Evolutionary conservation across 495 filamentous ascomycete genomes (phyloP), one percentile per base, ranked within the genome.

Genomic region (Amniculicola lignicola): DNA sequence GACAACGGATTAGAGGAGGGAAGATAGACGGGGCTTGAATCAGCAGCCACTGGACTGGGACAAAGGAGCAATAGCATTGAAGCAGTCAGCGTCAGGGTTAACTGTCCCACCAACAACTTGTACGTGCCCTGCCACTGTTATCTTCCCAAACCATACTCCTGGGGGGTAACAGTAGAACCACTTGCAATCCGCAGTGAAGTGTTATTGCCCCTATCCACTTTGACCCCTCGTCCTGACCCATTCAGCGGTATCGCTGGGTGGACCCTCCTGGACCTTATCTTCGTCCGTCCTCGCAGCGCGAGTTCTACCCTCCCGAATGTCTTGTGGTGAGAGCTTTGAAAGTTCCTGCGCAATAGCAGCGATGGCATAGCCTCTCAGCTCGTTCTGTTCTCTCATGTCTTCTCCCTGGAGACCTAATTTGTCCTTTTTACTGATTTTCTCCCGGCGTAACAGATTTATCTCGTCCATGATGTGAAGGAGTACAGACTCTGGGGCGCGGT

Each of bases 381-480:
- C 93, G 29, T 76, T 79, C 64, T 94, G 87, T 66, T 98, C 93
- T 9, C 80, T 78, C 59, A 83, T 79, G 64, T 96, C 91, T 67
- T 96, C 92, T 69, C 89, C 91, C 62, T 90, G 79, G 24, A 96
- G 74, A 36, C 83, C 80, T 66, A 85, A 86, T 48, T 83, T 81
- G 29, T 91, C 82, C 11, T 92, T 79, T 67, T 94, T 93, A 44
- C 74, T 73, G 71, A 90, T 75, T 59, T 88, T 85, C 45, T 82
- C 79, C 2, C 93, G 83, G 46, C 90, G 84, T 56, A 89, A 79
- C 41, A 78, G 77, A 37, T 85, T 85, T 62, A 98, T 94, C 70
- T 98, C 93, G 51, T 89, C 81, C 61, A 90, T 82, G 44, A 95
- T 86, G 73, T 87, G 89, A 18, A 92, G 74, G 25, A 96, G 75